Base-by-base conservation (phyloP, 208 protist genomes). In the Trypanosoma vivax region DNA sequence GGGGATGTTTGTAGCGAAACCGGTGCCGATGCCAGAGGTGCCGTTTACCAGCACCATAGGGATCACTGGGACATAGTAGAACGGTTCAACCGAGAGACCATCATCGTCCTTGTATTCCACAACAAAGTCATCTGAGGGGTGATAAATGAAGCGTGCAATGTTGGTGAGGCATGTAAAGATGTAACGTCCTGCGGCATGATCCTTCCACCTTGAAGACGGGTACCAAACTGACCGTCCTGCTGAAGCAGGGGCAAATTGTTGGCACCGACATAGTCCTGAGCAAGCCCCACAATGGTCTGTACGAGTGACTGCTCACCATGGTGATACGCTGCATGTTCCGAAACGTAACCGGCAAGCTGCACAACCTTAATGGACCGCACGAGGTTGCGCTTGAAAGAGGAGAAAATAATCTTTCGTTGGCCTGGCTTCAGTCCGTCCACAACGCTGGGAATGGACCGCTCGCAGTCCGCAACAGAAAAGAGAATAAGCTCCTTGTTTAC, bases 381-480 rank as follows among this genome's bases (percentile, higher is more conserved):
- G 2, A 99, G 75, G 41, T 99, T 99, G 40, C 97, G 86, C 83
- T 99, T 99, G 70, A 99, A 99, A 68, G 94, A 99, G n/a, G 78
- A 73, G 67, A 96, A 99, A 24, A 99, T 60, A 33, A 99, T 98
- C 70, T 99, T 99, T 42, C 99, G 79, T 65, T 99, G 98, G 0
- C 93, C 96, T 4, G 98, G 98, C 67, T 99, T 99, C 37, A 99
- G 83, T 24, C 99, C 99, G 73, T 99, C 99, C 0, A 99, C 75
- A 21, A 83, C 71, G 61, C 87, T 95, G 31, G 92, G 92, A 54
- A 96, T 97, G 25, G 89, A 93, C 14, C 93, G 78, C 62, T 95
- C 92, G 77, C 94, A 98, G 65, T 98, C 96, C 0, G 82, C 91
- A 50, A 98, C 90, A 27, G 97, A 99, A 70, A 99, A 99, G 38